Evolutionary conservation across 805 yeast species (phyloP).

Genomic region (Sungouiozyma ichnusensis): DNA sequence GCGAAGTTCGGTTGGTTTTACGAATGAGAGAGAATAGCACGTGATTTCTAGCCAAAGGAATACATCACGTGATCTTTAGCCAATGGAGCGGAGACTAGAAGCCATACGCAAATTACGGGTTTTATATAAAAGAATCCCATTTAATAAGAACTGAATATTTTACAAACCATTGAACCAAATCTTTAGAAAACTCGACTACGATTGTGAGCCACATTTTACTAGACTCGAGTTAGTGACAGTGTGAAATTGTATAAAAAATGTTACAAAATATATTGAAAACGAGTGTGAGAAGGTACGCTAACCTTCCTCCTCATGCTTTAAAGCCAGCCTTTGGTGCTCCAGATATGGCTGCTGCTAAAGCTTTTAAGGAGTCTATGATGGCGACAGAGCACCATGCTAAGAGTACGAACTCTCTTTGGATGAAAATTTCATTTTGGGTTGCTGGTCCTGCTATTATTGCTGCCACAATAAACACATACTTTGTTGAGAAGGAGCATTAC

Average conservation of each 20-base stretch:
- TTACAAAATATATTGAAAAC: slow-evolving; percentile 2
- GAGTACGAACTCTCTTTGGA: slow-evolving; percentile 72
- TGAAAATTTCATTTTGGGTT: slow-evolving; percentile 65
- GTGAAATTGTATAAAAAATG: slow-evolving; percentile 1
- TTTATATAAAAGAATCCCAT: too few relatives aligned
- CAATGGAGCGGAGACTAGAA: too few relatives aligned
- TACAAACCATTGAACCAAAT: too few relatives aligned
- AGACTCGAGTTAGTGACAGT: too few relatives aligned
- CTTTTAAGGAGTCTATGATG: slow-evolving; percentile 48
- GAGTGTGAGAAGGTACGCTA: slow-evolving; percentile 25
- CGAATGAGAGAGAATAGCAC: too few relatives aligned
- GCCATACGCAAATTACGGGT: too few relatives aligned
- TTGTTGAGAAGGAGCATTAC: slow-evolving; percentile 80
- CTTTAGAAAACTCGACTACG: too few relatives aligned
- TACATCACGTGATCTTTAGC: too few relatives aligned
- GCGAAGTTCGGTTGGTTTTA: too few relatives aligned
- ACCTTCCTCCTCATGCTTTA: slow-evolving; percentile 33
- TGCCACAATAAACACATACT: slow-evolving; percentile 71
- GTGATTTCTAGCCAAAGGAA: too few relatives aligned
- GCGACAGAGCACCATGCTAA: slow-evolving; percentile 73
- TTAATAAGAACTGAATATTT: too few relatives aligned
- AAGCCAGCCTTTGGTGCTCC: slow-evolving; percentile 41
- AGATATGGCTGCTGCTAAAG: slow-evolving; percentile 52
- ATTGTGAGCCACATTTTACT: too few relatives aligned
- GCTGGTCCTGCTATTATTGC: slow-evolving; percentile 75